Evolutionary conservation across 129 eudicot species (phyloP), one percentile per base, ranked within the genome.

Genomic region (Centaurea solstitialis): DNA sequence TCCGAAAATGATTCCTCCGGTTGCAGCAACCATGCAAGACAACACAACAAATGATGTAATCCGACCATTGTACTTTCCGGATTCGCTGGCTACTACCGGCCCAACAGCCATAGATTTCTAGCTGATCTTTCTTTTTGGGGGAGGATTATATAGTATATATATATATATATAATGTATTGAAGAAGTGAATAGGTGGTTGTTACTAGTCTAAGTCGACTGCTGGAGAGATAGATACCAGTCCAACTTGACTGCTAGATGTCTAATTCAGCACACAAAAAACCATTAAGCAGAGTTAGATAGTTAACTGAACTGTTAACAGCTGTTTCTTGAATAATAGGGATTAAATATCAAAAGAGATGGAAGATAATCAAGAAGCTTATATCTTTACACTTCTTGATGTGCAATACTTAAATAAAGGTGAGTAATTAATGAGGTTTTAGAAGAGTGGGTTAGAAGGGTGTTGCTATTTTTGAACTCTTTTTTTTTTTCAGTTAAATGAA

Each of bases 1-100:
- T 83, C 97, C 97, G 22, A 92, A 92, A 28, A 92, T 82, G 45
- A 92, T 69, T 5, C 93, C 97, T 43, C 97, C 97, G 3, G 87
- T 87, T 71, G 97, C 89, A 72, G 97, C 97, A 70, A 92, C 84
- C 87, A 92, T 81, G 70, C 91, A 90, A 22, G 97, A 92, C 7
- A 90, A 30, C 28, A 92, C 50, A 38, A 92, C 91, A 50, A 90
- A 90, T 33, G 72, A 38, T 20, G 97, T 92, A 21, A 90, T 74
- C 81, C 50, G 85, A 15, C 93, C 90, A 74, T 85, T 89, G 69
- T 89, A 90, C 37, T 77, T 69, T 35, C 71, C 78, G 10, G 37
- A 83, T 21, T 66, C 83, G 24, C 65, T 59, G 23, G 59, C 78
- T 30, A 84, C 72, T 9, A 23, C 86, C 3, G 80, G 68, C 43